These are phyloP conservation scores for Ciborinia camelliae DNA, from an alignment of 2,329 filamentous ascomycete species.

Conservation along the genomic window DNA sequence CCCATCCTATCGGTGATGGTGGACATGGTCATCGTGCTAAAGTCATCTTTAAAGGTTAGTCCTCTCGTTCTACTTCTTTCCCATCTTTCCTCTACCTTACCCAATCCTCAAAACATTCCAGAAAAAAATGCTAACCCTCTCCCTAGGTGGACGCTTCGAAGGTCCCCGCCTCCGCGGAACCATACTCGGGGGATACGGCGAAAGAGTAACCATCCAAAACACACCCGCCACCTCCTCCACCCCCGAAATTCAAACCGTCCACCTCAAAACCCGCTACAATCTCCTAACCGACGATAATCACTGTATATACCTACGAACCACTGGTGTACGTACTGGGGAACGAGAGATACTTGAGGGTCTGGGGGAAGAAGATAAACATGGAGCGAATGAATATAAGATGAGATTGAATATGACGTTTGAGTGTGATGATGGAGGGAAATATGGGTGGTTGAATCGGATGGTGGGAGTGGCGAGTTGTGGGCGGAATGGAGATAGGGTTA, in stretches of 20 bases:
- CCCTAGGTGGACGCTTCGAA: conserved; percentile 17
- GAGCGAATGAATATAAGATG: conserved; percentile 31
- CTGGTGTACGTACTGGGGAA: not conserved
- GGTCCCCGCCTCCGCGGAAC: conserved; percentile 13
- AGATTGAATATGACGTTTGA: conserved; percentile 34
- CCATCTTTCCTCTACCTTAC: not conserved
- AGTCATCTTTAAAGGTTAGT: not conserved
- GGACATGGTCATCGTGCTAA: not conserved
- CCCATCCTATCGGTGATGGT: not conserved
- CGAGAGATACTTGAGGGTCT: not conserved
- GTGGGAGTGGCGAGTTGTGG: conserved; percentile 22
- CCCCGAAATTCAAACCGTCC: not conserved
- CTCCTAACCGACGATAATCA: not conserved
- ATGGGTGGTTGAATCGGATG: conserved; percentile 33
- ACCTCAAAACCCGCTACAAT: not conserved
- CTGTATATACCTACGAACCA: not conserved
- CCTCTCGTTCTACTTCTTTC: not conserved
- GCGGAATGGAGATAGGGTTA: conserved; percentile 20
- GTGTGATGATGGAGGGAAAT: conserved; percentile 30
- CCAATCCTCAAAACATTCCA: not conserved
- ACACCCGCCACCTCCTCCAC: conserved; percentile 11
- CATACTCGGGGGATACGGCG: conserved; percentile 2
- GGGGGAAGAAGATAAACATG: not conserved
- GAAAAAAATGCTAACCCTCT: not conserved
- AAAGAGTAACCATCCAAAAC: conserved; percentile 17